Conservation (phyloP, 2,329 filamentous ascomycete genomes). For the Tolypocladium pustulatum region DNA sequence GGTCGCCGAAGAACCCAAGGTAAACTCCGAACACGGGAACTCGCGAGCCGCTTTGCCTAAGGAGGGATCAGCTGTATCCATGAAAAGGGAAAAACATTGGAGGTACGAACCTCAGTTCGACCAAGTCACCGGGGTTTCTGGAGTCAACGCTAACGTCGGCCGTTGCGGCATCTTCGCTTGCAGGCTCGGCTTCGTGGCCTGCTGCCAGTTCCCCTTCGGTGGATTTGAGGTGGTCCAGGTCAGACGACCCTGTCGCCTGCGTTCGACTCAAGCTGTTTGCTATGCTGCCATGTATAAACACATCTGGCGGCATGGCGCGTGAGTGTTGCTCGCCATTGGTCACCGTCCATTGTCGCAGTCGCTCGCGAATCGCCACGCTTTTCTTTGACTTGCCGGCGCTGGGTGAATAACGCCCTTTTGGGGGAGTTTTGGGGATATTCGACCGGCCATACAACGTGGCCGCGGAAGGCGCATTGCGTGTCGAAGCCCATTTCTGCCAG, state of each 20-base stretch:
- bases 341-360: slow-evolving; percentile 29
- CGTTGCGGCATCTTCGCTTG: slow-evolving; percentile 14
- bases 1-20: slow-evolving; percentile 37
- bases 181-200: slow-evolving; percentile 14
- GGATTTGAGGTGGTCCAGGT: slow-evolving; percentile 17
- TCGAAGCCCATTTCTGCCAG: slow-evolving; percentile 8
- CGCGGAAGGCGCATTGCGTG: not conserved
- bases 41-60: slow-evolving; percentile 24
- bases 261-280: slow-evolving; percentile 21
- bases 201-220: slow-evolving; percentile 13
- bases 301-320: slow-evolving; percentile 12
- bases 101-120: slow-evolving; percentile 31
- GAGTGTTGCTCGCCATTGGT: slow-evolving; percentile 19
- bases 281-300: slow-evolving; percentile 13
- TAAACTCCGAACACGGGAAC: slow-evolving; percentile 41
- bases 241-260: slow-evolving; percentile 21
- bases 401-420: not conserved
- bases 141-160: slow-evolving; percentile 14
- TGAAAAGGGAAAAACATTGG: not conserved
- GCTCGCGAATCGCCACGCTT: slow-evolving; percentile 24
- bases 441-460: slow-evolving; percentile 1
- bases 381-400: not conserved
- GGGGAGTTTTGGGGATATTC: slow-evolving; percentile 1
- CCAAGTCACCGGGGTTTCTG: slow-evolving; percentile 34
- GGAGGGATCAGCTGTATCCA: not conserved